phyloP scores from a whole-genome alignment of 129 eudicot species.

The Apium graveolens region DNA sequence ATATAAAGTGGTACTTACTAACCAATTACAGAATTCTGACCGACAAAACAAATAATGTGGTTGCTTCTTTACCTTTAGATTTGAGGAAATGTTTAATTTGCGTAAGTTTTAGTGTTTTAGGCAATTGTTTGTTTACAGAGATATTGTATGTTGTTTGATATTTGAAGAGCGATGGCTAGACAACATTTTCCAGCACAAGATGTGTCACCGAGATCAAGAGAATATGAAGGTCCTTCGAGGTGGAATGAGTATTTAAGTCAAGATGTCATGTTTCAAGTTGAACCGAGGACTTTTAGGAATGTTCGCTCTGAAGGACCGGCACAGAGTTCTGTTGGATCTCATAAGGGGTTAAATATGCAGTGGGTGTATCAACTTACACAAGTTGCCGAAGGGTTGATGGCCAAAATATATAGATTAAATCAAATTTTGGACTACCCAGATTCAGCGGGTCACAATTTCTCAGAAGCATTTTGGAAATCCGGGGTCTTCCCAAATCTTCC shows the following conservation, averaged over 20 bases:
- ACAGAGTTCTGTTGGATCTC: constrained; percentile 56
- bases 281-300: constrained; percentile 40
- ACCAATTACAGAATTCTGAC: not conserved
- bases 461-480: constrained; percentile 93
- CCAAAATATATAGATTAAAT: constrained; percentile 80
- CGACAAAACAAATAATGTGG: not conserved
- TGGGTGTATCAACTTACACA: constrained; percentile 85
- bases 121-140: constrained; percentile 18
- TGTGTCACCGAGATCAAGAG: constrained; percentile 60
- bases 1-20: not conserved
- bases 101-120: not conserved
- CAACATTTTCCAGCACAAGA: constrained; percentile 53
- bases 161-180: constrained; percentile 44
- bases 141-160: constrained; percentile 20
- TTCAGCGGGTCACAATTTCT: constrained; percentile 52
- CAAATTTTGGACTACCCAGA: constrained; percentile 92
- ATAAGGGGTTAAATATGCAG: constrained; percentile 81
- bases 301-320: constrained; percentile 48
- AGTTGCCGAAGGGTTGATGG: constrained; percentile 93
- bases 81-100: not conserved
- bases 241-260: constrained; percentile 77
- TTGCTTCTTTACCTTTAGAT: not conserved
- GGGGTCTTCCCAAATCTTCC: constrained; percentile 87
- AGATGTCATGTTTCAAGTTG: constrained; percentile 48
- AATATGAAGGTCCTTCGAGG: constrained; percentile 77